Evolutionary conservation across 345 rosid species (phyloP).

Genomic region (Alliaria petiolata): DNA sequence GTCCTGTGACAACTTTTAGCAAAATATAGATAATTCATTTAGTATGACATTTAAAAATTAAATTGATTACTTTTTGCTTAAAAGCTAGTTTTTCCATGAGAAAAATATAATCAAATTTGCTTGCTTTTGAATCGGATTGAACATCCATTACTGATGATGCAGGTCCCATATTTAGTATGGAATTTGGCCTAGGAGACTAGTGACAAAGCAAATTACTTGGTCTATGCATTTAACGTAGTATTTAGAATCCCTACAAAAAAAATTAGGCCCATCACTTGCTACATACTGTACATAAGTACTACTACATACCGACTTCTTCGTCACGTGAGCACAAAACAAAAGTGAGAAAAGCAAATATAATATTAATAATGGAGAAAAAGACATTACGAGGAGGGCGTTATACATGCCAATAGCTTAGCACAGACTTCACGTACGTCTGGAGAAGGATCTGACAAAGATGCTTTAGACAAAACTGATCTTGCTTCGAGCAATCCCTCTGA

Average conservation of each 20-base stretch:
- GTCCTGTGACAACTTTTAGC: neutral
- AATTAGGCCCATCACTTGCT: neutral
- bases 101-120: neutral
- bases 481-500: conserved; percentile 70
- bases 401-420: conserved; percentile 54
- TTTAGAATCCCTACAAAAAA: neutral
- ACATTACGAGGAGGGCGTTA: conserved; percentile 37
- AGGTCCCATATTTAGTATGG: neutral
- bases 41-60: too few relatives aligned
- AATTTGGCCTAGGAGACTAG: neutral
- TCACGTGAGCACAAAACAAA: neutral
- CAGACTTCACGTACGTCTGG: conserved; percentile 52
- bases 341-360: neutral
- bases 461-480: conserved; percentile 48
- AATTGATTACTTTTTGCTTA: too few relatives aligned
- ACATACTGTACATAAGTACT: conserved; percentile 19
- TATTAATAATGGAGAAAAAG: neutral
- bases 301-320: conserved; percentile 17
- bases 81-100: too few relatives aligned
- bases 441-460: conserved; percentile 57
- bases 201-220: neutral
- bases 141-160: neutral
- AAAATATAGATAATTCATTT: neutral
- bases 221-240: neutral
- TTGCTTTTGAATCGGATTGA: neutral